A percentile compares a stretch with the other conserved stretches of the same genome.
Evolutionary conservation across 2,329 filamentous ascomycete species (phyloP).

Genomic region (Penicillium oxalicum): DNA sequence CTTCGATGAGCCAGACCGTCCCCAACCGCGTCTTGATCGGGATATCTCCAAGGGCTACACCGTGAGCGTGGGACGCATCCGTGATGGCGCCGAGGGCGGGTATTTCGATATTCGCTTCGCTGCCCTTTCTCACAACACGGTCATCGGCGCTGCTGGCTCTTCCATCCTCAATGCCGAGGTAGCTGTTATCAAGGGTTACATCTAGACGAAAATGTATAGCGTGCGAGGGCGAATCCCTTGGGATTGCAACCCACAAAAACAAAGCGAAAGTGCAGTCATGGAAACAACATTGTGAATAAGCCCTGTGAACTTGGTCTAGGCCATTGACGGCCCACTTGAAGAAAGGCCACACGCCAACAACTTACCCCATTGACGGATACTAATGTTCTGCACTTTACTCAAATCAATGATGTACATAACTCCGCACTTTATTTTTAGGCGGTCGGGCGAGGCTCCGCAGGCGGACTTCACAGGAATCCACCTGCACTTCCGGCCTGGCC

Average conservation of each 20-base stretch:
- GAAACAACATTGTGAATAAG: too few relatives aligned
- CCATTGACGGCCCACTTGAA: too few relatives aligned
- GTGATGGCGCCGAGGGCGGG: slow-evolving; percentile 71
- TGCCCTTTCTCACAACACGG: slow-evolving; percentile 82
- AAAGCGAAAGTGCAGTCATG: slow-evolving; percentile 4
- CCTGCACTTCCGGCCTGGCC: too few relatives aligned
- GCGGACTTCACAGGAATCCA: too few relatives aligned
- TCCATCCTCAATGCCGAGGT: slow-evolving; percentile 93
- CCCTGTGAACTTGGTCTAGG: too few relatives aligned
- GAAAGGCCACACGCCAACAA: too few relatives aligned
- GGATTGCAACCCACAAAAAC: neutral
- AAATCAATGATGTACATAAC: too few relatives aligned
- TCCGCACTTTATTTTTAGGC: too few relatives aligned
- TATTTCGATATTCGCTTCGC: slow-evolving; percentile 96
- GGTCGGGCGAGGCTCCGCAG: too few relatives aligned
- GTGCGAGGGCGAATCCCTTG: too few relatives aligned
- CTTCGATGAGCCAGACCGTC: slow-evolving; percentile 82
- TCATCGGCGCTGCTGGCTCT: slow-evolving; percentile 93
- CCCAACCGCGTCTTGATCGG: slow-evolving; percentile 84
- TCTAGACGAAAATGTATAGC: slow-evolving; percentile 42
- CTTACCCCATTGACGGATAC: too few relatives aligned
- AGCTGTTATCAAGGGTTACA: slow-evolving; percentile 79
- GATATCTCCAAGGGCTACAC: slow-evolving; percentile 82
- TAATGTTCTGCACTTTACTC: too few relatives aligned
- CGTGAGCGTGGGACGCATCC: slow-evolving; percentile 79